phyloP scores from a whole-genome alignment of 2,329 filamentous ascomycete genomes.

The Colletotrichum sp. region DNA sequence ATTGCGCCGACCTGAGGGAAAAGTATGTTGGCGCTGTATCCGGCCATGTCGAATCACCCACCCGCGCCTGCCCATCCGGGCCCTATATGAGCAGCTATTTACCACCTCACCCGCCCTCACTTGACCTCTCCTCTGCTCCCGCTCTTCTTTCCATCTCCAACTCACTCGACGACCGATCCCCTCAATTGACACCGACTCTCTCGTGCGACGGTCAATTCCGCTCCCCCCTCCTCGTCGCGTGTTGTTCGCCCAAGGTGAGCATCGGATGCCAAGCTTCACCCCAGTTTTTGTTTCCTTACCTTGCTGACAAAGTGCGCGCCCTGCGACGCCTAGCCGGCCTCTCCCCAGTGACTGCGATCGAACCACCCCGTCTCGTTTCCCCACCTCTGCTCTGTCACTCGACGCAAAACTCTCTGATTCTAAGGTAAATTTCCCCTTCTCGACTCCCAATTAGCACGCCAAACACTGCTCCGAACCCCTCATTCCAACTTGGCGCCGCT shows the following conservation, averaged over 20 bases:
- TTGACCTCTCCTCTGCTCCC: background rate
- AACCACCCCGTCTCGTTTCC: background rate
- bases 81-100: conserved; percentile 13
- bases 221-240: background rate
- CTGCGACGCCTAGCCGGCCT: background rate
- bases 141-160: background rate
- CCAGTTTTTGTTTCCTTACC: conserved; percentile 5
- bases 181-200: background rate
- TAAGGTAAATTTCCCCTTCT: conserved; percentile 7
- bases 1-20: background rate
- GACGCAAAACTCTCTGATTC: background rate
- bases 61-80: background rate
- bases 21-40: background rate
- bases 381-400: background rate
- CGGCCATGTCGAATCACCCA: background rate
- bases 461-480: background rate
- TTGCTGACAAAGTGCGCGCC: conserved; percentile 5
- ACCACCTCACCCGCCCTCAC: background rate
- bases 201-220: background rate
- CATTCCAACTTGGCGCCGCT: background rate
- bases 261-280: background rate
- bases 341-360: background rate
- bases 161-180: conserved; percentile 2
- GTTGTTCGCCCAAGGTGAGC: background rate
- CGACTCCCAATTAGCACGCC: background rate